phyloP scores from a whole-genome alignment of 345 rosid species.

The Eucalyptus cladocalyx region DNA sequence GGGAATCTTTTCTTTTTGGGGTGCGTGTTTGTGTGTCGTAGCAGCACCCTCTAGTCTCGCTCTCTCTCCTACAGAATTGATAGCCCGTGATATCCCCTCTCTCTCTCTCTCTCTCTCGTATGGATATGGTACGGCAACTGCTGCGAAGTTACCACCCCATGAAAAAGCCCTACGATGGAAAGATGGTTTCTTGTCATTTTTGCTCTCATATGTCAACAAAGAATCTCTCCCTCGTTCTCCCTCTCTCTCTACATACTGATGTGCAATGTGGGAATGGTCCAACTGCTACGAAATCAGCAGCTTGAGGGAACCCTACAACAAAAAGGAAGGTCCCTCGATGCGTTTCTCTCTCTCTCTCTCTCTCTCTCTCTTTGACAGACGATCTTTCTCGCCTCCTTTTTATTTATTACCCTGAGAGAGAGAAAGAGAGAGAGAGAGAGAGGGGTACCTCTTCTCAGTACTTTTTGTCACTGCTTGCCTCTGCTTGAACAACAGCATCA shows the following conservation, averaged over 20 bases:
- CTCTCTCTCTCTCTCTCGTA: not conserved
- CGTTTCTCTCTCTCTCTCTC: not conserved
- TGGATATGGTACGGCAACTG: not conserved
- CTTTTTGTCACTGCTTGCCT: not conserved
- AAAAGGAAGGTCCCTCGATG: not conserved
- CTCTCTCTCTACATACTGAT: not conserved
- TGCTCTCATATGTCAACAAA: not conserved
- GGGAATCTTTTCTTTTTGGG: not conserved
- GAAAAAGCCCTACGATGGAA: not conserved
- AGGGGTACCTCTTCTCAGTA: not conserved
- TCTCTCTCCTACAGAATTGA: not conserved
- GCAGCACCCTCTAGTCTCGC: not conserved
- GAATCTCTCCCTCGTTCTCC: not conserved
- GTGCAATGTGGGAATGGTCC: not conserved
- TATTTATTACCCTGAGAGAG: not conserved
- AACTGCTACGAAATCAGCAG: not conserved
- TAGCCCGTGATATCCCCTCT: not conserved
- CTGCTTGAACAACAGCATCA: not conserved
- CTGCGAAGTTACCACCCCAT: not conserved
- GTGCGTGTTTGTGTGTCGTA: not conserved
- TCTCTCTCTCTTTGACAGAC: not conserved
- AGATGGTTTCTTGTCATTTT: not conserved
- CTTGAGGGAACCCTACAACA: not conserved
- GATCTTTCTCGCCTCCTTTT: not conserved
- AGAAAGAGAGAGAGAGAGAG: not conserved